phyloP scores from a whole-genome alignment of 352 stramenopile genomes.

The Globisporangium alternatum region DNA sequence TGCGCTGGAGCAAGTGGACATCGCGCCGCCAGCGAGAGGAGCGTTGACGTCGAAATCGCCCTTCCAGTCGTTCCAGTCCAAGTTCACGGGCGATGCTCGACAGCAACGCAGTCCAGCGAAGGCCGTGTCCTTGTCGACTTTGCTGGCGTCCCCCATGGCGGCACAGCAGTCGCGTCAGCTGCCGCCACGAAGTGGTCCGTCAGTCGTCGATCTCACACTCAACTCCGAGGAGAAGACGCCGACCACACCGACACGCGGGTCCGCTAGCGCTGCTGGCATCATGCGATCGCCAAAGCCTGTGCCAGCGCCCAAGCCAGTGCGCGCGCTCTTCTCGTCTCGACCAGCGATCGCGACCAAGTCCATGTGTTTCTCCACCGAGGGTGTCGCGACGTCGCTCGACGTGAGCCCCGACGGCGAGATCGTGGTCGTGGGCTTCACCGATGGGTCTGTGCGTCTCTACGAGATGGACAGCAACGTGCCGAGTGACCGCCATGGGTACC shows the following conservation, averaged over 20 bases:
- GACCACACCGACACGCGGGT: conserved; percentile 42
- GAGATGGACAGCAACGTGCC: conserved; percentile 85
- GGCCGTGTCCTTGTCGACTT: conserved; percentile 5
- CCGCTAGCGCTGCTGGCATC: background rate
- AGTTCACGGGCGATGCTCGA: conserved; percentile 26
- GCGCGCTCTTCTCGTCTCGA: conserved; percentile 45
- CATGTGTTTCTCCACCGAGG: conserved; percentile 79
- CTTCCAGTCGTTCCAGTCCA: conserved; percentile 81
- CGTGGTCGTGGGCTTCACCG: conserved; percentile 77
- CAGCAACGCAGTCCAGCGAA: conserved; percentile 16
- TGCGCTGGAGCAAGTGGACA: conserved; percentile 45
- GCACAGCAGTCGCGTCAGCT: conserved; percentile 13
- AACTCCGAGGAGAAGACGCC: conserved; percentile 17
- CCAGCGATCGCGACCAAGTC: conserved; percentile 55
- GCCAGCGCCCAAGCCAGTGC: conserved; percentile 37
- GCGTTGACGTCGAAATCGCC: conserved; percentile 56
- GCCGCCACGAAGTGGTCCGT: conserved; percentile 27
- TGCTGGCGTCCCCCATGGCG: conserved; percentile 19
- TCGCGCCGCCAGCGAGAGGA: conserved; percentile 22
- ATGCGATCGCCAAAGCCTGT: conserved; percentile 16
- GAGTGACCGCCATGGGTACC: conserved; percentile 76
- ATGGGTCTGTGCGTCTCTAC: conserved; percentile 76
- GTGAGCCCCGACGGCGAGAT: conserved; percentile 77
- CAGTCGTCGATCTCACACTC: conserved; percentile 31
- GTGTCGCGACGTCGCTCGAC: conserved; percentile 69